Evolutionary conservation across 2,329 filamentous ascomycete genomes (phyloP).

Genomic region (Ophiostoma piceae): DNA sequence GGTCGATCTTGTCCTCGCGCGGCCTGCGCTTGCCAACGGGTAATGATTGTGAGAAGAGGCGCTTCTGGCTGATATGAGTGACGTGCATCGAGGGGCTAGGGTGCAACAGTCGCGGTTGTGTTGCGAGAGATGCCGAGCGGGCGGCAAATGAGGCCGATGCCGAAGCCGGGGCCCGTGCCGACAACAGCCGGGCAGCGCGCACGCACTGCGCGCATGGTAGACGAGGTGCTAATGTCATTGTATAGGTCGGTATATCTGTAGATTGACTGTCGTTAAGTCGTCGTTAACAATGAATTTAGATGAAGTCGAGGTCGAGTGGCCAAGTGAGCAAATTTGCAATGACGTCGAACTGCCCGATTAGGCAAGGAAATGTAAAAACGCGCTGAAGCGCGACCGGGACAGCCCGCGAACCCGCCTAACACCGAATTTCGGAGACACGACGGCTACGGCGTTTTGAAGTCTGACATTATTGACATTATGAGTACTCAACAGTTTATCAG

Average conservation of each 20-base stretch:
- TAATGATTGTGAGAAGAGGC: not conserved
- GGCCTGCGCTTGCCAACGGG: not conserved
- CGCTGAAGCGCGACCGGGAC: not conserved
- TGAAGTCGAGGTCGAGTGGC: not conserved
- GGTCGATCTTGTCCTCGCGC: conserved; percentile 1
- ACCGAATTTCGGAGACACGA: not conserved
- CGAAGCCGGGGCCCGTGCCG: not conserved
- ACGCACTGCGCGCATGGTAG: conserved; percentile 16
- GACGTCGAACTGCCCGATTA: not conserved
- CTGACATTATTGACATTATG: not conserved
- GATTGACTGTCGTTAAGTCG: not conserved
- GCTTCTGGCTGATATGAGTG: not conserved
- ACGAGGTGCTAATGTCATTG: not conserved
- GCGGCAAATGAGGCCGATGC: not conserved
- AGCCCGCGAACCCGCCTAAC: not conserved
- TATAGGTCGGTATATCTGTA: not conserved
- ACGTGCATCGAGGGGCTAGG: not conserved
- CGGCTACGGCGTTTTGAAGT: not conserved
- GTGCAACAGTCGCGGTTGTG: not conserved
- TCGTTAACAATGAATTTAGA: not conserved
- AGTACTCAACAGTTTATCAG: not conserved
- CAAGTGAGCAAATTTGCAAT: not conserved
- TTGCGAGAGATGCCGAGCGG: not conserved
- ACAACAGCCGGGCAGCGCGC: conserved; percentile 15
- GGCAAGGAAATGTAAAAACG: not conserved